Percentiles rank a stretch among this genome's conserved stretches.
phyloP scores from a whole-genome alignment of 2,329 filamentous ascomycete genomes.

The Dactylonectria macrodidyma region DNA sequence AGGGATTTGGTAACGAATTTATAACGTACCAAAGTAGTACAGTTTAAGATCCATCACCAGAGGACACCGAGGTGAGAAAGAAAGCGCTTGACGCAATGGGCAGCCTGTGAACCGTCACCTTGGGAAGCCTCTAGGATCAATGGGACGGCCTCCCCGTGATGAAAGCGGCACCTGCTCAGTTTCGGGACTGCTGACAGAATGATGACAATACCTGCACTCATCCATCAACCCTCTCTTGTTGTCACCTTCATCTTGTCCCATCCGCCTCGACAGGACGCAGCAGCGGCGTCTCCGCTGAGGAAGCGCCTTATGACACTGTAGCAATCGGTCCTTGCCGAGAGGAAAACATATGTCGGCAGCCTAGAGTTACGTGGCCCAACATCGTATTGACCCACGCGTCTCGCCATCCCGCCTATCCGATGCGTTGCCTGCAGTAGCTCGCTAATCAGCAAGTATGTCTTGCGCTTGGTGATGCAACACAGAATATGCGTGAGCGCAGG shows the following conservation, averaged over 20 bases:
- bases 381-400: conserved; percentile 1
- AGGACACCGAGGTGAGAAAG: background rate
- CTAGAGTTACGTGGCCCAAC: background rate
- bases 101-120: background rate
- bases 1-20: background rate
- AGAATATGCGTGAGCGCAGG: background rate
- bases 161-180: background rate
- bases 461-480: background rate
- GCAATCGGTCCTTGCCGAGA: background rate
- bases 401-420: background rate
- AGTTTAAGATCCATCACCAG: background rate
- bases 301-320: background rate
- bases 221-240: background rate
- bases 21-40: background rate
- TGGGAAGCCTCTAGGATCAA: background rate
- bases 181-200: background rate
- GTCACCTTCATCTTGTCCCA: background rate
- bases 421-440: conserved; percentile 1
- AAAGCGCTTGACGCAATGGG: background rate
- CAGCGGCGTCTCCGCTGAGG: background rate
- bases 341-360: background rate
- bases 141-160: background rate
- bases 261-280: background rate
- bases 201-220: background rate
- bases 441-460: background rate